These are phyloP conservation scores for Moelleriella libera DNA, from an alignment of 2,329 filamentous ascomycete species.

Conservation along the genomic window DNA sequence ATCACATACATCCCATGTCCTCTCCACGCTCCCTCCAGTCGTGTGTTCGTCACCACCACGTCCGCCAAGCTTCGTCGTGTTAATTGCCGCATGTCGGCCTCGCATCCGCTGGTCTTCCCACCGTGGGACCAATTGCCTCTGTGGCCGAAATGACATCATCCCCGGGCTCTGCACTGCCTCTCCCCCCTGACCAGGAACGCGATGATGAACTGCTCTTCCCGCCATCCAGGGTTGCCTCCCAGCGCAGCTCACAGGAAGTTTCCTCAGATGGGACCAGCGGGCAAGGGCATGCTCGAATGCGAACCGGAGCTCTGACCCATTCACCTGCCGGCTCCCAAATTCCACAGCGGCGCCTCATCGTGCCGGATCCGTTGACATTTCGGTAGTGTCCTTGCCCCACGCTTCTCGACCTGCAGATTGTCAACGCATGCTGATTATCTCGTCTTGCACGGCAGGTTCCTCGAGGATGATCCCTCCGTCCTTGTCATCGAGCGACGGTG, in stretches of 20 bases:
- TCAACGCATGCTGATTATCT: constrained; percentile 4
- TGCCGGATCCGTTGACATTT: constrained; percentile 44
- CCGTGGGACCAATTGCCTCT: not conserved
- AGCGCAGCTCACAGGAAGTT: not conserved
- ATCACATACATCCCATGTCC: too few relatives aligned
- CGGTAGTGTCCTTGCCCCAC: constrained; percentile 19
- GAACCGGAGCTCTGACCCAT: constrained; percentile 3
- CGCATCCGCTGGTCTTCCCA: not conserved
- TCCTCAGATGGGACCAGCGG: constrained; percentile 1
- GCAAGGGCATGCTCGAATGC: constrained; percentile 1
- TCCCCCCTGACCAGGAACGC: constrained; percentile 4
- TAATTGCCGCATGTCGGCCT: constrained; percentile 2
- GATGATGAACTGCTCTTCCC: constrained; percentile 3
- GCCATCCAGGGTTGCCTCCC: not conserved
- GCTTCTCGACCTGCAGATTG: not conserved
- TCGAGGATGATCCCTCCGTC: constrained; percentile 73
- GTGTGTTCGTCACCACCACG: not conserved
- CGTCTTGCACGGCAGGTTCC: constrained; percentile 35
- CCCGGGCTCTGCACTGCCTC: constrained; percentile 3
- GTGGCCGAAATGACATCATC: constrained; percentile 4
- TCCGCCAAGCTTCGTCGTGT: constrained; percentile 1
- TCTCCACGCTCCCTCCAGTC: too few relatives aligned
- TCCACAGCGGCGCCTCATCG: constrained; percentile 32
- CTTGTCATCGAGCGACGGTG: constrained; percentile 58
- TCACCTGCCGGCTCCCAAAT: constrained; percentile 10